These are phyloP conservation scores for Eucalyptus victrix DNA, from an alignment of 345 rosid genomes.

Conservation along the genomic window DNA sequence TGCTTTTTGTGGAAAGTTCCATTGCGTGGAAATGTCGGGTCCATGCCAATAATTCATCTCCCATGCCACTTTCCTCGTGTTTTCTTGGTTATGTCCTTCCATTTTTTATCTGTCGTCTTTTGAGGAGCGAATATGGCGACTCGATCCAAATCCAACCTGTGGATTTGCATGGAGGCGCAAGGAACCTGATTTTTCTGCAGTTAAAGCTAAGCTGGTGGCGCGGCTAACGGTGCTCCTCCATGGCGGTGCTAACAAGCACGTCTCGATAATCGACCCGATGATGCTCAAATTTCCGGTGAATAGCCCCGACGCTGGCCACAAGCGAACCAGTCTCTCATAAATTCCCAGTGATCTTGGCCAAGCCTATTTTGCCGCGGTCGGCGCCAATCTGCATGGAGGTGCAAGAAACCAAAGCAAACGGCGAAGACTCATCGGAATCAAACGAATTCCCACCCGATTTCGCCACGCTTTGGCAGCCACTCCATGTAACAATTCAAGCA, in stretches of 20 bases:
- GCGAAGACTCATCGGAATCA: slow-evolving; percentile 3
- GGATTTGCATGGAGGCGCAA: background rate
- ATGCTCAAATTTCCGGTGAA: too few relatives aligned
- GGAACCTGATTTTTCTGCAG: too few relatives aligned
- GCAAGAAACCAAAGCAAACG: slow-evolving; percentile 4
- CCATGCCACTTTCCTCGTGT: background rate
- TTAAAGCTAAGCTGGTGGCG: too few relatives aligned
- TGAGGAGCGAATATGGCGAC: background rate
- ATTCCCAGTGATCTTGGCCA: slow-evolving; percentile 26
- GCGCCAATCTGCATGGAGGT: slow-evolving; percentile 1
- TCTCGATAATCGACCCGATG: too few relatives aligned
- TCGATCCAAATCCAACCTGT: background rate
- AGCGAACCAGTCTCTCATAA: slow-evolving; percentile 6
- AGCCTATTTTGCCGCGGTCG: slow-evolving; percentile 8
- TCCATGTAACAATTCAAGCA: background rate
- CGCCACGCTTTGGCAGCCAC: background rate
- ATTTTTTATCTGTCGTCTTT: background rate
- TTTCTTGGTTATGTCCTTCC: background rate
- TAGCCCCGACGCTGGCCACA: background rate
- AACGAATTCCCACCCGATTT: slow-evolving; percentile 9
- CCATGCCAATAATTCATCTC: background rate
- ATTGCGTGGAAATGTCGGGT: background rate
- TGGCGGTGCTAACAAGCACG: too few relatives aligned
- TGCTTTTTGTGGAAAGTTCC: background rate
- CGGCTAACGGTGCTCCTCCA: too few relatives aligned